These are phyloP conservation scores for Mycena vitilis DNA, from an alignment of 768 basidiomycete species.

Conservation along the genomic window DNA sequence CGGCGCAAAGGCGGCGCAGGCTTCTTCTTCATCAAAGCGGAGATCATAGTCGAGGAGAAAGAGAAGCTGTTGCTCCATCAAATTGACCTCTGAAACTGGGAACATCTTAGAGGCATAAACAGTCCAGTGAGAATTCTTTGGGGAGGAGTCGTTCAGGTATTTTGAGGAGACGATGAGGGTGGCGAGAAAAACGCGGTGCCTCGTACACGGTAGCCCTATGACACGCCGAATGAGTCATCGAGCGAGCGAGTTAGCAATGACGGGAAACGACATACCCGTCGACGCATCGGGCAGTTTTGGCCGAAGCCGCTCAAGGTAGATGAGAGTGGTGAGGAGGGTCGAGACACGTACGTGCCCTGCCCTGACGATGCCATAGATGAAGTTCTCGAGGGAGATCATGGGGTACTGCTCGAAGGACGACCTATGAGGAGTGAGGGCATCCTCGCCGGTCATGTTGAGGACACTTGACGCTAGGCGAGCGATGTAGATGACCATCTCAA, in stretches of 20 bases:
- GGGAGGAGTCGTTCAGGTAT: constrained; percentile 96
- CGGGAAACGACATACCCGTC: constrained; percentile 69
- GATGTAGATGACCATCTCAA: constrained; percentile 89
- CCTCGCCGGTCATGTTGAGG: constrained; percentile 76
- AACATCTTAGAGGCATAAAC: constrained; percentile 76
- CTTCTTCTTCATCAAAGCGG: constrained; percentile 87
- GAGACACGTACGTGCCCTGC: constrained; percentile 90
- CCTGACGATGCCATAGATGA: constrained; percentile 84
- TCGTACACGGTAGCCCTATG: constrained; percentile 85
- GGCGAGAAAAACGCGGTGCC: constrained; percentile 96
- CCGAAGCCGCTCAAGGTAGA: constrained; percentile 91
- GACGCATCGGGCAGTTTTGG: constrained; percentile 83
- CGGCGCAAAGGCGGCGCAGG: constrained; percentile 75
- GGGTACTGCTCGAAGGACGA: constrained; percentile 19
- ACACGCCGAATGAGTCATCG: constrained; percentile 3
- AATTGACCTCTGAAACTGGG: constrained; percentile 84
- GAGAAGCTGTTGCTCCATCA: constrained; percentile 98
- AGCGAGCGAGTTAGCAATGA: constrained; percentile 11
- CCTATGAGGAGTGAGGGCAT: constrained; percentile 42
- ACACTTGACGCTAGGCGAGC: constrained; percentile 82
- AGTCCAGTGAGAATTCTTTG: constrained; percentile 96
- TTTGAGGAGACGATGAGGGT: constrained; percentile 96
- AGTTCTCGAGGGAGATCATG: constrained; percentile 79
- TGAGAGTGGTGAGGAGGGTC: constrained; percentile 89
- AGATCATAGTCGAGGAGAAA: constrained; percentile 94